These are phyloP conservation scores for Fomes fomentarius DNA, from an alignment of 1,284 basidiomycete species.

Conservation along the genomic window DNA sequence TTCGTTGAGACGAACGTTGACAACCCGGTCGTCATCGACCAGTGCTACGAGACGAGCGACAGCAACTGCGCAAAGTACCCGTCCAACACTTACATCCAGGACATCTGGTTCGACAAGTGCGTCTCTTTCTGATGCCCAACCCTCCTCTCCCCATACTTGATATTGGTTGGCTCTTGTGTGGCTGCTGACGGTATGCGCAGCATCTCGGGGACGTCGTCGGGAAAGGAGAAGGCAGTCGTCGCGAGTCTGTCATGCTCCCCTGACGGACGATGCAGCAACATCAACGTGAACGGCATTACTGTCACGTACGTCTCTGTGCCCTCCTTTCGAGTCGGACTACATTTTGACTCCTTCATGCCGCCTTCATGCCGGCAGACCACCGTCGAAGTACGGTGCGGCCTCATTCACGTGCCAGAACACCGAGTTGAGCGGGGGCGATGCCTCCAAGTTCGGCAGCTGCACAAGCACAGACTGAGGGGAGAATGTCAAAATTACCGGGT, in stretches of 20 bases:
- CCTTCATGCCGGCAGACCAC: slow-evolving; percentile 26
- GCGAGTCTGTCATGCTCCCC: slow-evolving; percentile 62
- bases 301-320: slow-evolving; percentile 35
- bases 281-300: slow-evolving; percentile 50
- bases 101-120: slow-evolving; percentile 53
- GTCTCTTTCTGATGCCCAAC: slow-evolving; percentile 15
- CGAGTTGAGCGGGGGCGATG: slow-evolving; percentile 34
- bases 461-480: slow-evolving; percentile 24
- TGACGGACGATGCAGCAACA: slow-evolving; percentile 47
- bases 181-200: no score
- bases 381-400: slow-evolving; percentile 32
- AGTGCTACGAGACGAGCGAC: slow-evolving; percentile 43
- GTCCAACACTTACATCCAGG: slow-evolving; percentile 46
- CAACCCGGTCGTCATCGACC: slow-evolving; percentile 46
- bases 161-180: background rate
- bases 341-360: background rate
- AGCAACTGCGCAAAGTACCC: slow-evolving; percentile 37
- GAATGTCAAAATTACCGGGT: no score
- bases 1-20: slow-evolving; percentile 45
- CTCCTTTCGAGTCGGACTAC: background rate
- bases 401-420: slow-evolving; percentile 39
- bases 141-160: background rate
- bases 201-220: slow-evolving; percentile 60
- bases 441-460: slow-evolving; percentile 36
- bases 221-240: slow-evolving; percentile 48